Evolutionary conservation across 176 grass and related monocot species (phyloP).

Genomic region (Carex littledalei): DNA sequence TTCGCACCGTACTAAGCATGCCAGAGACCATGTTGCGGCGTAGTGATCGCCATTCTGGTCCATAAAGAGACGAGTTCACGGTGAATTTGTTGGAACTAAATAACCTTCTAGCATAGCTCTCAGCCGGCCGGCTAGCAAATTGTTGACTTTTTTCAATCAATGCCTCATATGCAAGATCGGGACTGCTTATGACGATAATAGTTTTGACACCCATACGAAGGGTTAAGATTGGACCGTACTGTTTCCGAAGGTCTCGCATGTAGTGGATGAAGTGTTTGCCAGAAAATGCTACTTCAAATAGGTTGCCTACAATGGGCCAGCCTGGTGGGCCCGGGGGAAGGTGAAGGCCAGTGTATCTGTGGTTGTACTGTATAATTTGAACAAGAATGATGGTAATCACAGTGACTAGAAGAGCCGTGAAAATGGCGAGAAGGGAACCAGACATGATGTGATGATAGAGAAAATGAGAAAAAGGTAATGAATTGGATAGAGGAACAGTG

Average conservation of each 20-base stretch:
- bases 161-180: conserved; percentile 63
- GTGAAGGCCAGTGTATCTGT: conserved; percentile 25
- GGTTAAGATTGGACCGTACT: conserved; percentile 74
- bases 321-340: conserved; percentile 66
- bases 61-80: conserved; percentile 80
- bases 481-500: not conserved
- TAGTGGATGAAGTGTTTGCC: conserved; percentile 91
- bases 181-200: conserved; percentile 65
- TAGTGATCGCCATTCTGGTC: conserved; percentile 68
- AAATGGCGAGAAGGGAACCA: not conserved
- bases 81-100: conserved; percentile 93
- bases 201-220: conserved; percentile 90
- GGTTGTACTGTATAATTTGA: conserved; percentile 17
- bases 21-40: conserved; percentile 94
- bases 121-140: conserved; percentile 68
- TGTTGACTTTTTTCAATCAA: conserved; percentile 54
- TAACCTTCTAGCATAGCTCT: conserved; percentile 61
- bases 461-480: not conserved
- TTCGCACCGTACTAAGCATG: conserved; percentile 69
- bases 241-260: conserved; percentile 44
- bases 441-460: not conserved
- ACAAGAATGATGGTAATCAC: not conserved
- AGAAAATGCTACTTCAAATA: conserved; percentile 75
- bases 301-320: conserved; percentile 78
- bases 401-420: conserved; percentile 6